A percentile compares a stretch with the other conserved stretches of the same genome.
These are phyloP conservation scores for Cyclotella choctawhatcheeana DNA, from an alignment of 108 stramenopile genomes.

Conservation along the genomic window DNA sequence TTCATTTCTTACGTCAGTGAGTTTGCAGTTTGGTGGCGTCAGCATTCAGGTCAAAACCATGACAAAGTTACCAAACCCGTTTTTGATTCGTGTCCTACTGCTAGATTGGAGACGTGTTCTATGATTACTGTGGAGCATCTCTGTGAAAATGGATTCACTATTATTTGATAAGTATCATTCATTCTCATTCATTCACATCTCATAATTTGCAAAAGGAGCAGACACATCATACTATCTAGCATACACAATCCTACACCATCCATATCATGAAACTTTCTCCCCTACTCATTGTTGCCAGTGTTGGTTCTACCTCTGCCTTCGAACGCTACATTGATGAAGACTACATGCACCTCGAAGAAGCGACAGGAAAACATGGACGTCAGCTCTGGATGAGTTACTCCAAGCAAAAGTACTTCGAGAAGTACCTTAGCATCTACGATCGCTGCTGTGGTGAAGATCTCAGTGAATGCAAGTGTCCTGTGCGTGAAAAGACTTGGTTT, in stretches of 20 bases:
- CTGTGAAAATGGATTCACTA: no score
- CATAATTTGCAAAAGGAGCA: background rate
- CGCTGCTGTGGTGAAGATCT: background rate
- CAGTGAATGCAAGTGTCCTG: background rate
- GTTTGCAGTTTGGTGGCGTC: no score
- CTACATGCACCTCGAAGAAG: background rate
- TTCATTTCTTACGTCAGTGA: no score
- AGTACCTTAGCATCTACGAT: background rate
- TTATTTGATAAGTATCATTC: no score
- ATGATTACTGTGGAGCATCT: no score
- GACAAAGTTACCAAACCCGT: no score
- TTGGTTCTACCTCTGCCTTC: background rate
- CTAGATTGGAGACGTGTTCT: no score
- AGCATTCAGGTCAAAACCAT: no score
- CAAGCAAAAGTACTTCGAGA: background rate
- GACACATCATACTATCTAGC: no score
- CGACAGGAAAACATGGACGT: background rate
- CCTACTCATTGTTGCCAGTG: background rate
- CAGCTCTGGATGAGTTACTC: background rate
- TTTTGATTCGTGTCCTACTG: no score
- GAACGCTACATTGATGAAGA: slow-evolving; percentile 3
- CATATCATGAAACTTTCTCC: slow-evolving; percentile 4
- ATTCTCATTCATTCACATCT: no score
- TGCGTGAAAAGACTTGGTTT: background rate
- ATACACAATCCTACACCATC: background rate